Conservation (phyloP, 202 grass and related monocot species). For the Schoenoplectus tabernaemontani region DNA sequence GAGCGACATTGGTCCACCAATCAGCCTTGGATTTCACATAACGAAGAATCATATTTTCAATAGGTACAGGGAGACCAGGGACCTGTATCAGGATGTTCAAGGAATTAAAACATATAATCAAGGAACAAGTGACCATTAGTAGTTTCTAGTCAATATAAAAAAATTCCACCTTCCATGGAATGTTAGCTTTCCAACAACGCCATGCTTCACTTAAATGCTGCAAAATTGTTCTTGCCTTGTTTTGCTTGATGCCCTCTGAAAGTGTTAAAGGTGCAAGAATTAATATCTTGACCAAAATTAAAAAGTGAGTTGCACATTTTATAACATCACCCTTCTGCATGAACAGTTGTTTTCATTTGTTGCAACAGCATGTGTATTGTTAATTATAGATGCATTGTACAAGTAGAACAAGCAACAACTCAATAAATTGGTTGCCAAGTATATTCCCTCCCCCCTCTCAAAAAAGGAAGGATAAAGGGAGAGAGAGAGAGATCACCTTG, state of each 20-base stretch:
- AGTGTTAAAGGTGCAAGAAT: not conserved
- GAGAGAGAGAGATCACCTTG: not conserved
- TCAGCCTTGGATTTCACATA: slow-evolving; percentile 98
- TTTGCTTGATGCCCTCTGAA: slow-evolving; percentile 96
- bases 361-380: not conserved
- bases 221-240: slow-evolving; percentile 89
- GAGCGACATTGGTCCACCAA: slow-evolving; percentile 99
- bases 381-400: not conserved
- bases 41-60: slow-evolving; percentile 99
- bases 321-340: not conserved
- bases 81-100: slow-evolving; percentile 31
- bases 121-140: not conserved
- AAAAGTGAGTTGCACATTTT: not conserved
- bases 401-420: not conserved
- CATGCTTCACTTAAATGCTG: slow-evolving; percentile 98
- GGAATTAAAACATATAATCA: not conserved
- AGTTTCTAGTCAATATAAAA: slow-evolving; percentile 5
- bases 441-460: not conserved
- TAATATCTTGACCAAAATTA: not conserved
- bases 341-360: not conserved
- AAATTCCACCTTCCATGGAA: slow-evolving; percentile 71
- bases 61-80: slow-evolving; percentile 77
- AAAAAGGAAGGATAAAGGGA: no score
- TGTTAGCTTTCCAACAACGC: slow-evolving; percentile 99
- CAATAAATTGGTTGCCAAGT: not conserved